Percentiles rank a stretch among this genome's conserved stretches.
Evolutionary conservation across 1,284 basidiomycete genomes (phyloP).

Genomic region (Trametes pubescens): DNA sequence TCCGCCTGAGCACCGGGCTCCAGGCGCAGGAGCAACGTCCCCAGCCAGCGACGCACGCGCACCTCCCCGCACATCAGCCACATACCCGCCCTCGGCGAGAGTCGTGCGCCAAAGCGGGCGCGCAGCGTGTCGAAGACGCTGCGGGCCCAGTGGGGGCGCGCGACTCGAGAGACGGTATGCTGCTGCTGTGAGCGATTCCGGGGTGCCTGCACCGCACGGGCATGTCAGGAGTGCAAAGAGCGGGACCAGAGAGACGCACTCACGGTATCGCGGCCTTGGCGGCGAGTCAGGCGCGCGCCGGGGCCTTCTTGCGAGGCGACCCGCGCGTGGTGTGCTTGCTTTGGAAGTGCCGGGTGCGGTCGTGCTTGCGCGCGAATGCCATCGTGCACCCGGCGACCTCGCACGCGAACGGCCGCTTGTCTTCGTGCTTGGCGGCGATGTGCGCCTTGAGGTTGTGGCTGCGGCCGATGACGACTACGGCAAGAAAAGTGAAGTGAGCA

Average conservation of each 20-base stretch:
- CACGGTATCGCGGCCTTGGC: slow-evolving; percentile 17
- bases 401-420: slow-evolving; percentile 13
- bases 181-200: slow-evolving; percentile 12
- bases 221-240: not conserved
- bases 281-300: not conserved
- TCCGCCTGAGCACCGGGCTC: not conserved
- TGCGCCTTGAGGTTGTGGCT: slow-evolving; percentile 24
- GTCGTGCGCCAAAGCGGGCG: slow-evolving; percentile 13
- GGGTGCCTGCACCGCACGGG: slow-evolving; percentile 1
- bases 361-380: slow-evolving; percentile 26
- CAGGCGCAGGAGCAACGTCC: not conserved
- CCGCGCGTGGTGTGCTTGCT: slow-evolving; percentile 21
- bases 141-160: slow-evolving; percentile 6
- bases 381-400: not conserved
- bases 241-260: not conserved
- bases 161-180: slow-evolving; percentile 8
- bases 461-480: not conserved
- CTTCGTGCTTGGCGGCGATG: slow-evolving; percentile 14
- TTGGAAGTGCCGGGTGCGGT: slow-evolving; percentile 19
- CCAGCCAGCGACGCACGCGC: slow-evolving; percentile 13
- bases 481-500: not conserved
- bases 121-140: slow-evolving; percentile 1
- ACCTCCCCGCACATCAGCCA: slow-evolving; percentile 9
- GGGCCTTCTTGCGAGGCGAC: slow-evolving; percentile 18
- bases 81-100: slow-evolving; percentile 10